A percentile compares a stretch with the other conserved stretches of the same genome.
These are phyloP conservation scores for Colletotrichum sp. DNA, from an alignment of 2,329 filamentous ascomycete species.

Conservation along the genomic window DNA sequence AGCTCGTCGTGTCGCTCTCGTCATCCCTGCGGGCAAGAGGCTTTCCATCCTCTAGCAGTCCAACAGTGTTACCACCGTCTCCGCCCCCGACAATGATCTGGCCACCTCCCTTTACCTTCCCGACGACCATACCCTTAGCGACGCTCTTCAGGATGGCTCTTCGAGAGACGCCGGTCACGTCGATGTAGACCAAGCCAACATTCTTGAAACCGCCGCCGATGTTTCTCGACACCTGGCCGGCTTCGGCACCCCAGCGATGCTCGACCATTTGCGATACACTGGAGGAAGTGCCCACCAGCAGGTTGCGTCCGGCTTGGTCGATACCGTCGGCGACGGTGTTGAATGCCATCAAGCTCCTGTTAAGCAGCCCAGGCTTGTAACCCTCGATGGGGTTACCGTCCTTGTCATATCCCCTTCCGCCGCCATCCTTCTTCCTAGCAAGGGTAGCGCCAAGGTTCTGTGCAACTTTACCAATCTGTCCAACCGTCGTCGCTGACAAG, in stretches of 20 bases:
- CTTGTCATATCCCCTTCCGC: constrained; percentile 66
- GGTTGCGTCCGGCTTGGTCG: constrained; percentile 80
- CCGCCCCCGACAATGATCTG: constrained; percentile 76
- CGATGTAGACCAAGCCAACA: constrained; percentile 95
- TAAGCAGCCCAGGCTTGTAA: constrained; percentile 91
- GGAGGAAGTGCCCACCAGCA: constrained; percentile 75
- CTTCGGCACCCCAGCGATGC: constrained; percentile 89
- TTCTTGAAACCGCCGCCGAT: constrained; percentile 92
- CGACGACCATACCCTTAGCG: constrained; percentile 94
- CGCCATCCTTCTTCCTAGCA: constrained; percentile 58
- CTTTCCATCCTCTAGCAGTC: constrained; percentile 25
- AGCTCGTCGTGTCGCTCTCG: constrained; percentile 27
- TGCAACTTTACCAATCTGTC: constrained; percentile 80
- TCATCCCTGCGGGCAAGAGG: constrained; percentile 8
- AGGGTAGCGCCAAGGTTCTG: constrained; percentile 87
- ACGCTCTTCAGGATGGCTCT: constrained; percentile 92
- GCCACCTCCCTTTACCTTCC: constrained; percentile 75
- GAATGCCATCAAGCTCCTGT: constrained; percentile 97
- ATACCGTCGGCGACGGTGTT: constrained; percentile 93
- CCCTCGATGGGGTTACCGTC: constrained; percentile 67
- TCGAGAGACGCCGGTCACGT: constrained; percentile 90
- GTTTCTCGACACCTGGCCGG: constrained; percentile 75
- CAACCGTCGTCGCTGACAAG: constrained; percentile 85
- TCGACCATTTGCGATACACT: constrained; percentile 87
- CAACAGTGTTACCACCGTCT: constrained; percentile 37